These are phyloP conservation scores for Allium cepa DNA, from an alignment of 106 monocot species.

Conservation along the genomic window DNA sequence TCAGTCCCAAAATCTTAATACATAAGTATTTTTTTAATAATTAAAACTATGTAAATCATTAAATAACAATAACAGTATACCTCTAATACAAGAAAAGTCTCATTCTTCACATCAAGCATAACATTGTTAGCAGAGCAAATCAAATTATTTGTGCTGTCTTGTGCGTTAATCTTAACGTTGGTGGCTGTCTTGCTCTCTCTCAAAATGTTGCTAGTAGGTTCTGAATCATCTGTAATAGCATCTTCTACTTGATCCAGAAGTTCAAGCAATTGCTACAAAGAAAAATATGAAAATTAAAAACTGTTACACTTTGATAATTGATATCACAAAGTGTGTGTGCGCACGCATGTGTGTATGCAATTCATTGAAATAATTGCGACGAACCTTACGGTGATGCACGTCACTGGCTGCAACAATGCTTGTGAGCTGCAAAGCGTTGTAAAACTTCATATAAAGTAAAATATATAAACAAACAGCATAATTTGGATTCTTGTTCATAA, in stretches of 20 bases:
- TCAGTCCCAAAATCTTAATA: too few relatives aligned
- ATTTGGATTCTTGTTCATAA: background rate
- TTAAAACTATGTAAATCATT: too few relatives aligned
- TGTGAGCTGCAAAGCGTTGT: slow-evolving; percentile 17
- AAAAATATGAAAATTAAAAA: slow-evolving; percentile 6
- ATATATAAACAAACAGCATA: background rate
- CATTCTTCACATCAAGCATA: slow-evolving; percentile 9
- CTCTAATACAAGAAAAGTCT: slow-evolving; percentile 85
- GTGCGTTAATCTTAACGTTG: background rate
- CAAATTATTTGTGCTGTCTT: background rate
- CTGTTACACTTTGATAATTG: background rate
- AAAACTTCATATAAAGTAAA: background rate
- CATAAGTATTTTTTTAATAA: too few relatives aligned
- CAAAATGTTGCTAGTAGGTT: slow-evolving; percentile 1
- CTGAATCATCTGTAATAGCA: slow-evolving; percentile 65
- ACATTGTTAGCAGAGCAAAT: slow-evolving; percentile 2
- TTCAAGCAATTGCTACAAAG: slow-evolving; percentile 63
- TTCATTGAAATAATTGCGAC: background rate
- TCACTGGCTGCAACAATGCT: slow-evolving; percentile 20
- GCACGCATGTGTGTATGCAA: too few relatives aligned
- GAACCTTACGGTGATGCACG: slow-evolving; percentile 63
- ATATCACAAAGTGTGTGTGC: background rate
- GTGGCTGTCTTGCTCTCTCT: background rate
- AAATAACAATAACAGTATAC: slow-evolving; percentile 17
- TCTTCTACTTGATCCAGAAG: slow-evolving; percentile 95